phyloP scores from a whole-genome alignment of 1,284 basidiomycete species.

The Sporisorium sorghi region DNA sequence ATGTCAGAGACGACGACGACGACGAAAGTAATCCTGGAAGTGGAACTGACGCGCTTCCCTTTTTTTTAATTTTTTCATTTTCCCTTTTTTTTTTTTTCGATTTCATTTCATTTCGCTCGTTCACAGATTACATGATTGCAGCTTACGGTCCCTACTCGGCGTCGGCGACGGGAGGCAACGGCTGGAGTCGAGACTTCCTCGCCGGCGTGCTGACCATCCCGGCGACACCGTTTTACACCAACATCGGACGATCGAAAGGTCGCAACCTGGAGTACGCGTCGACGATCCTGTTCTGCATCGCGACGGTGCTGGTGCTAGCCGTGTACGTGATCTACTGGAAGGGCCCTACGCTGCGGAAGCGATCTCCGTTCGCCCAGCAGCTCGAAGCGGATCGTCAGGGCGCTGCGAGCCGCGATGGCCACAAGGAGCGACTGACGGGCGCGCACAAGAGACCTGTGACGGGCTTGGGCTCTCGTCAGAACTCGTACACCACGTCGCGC shows the following conservation, averaged over 20 bases:
- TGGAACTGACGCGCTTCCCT: neutral
- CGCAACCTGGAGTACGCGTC: slow-evolving; percentile 68
- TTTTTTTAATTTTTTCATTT: neutral
- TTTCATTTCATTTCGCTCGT: neutral
- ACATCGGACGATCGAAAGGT: slow-evolving; percentile 65
- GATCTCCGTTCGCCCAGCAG: slow-evolving; percentile 44
- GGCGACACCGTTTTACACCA: slow-evolving; percentile 70
- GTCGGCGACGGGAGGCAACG: slow-evolving; percentile 70
- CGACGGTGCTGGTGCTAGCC: slow-evolving; percentile 68
- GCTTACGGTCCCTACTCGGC: slow-evolving; percentile 71
- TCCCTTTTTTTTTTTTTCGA: neutral
- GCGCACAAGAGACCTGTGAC: slow-evolving; percentile 31
- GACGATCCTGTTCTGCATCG: slow-evolving; percentile 71
- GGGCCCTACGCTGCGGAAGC: slow-evolving; percentile 58
- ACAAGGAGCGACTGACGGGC: slow-evolving; percentile 24
- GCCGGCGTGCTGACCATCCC: slow-evolving; percentile 71
- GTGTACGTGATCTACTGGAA: slow-evolving; percentile 71
- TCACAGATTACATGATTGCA: slow-evolving; percentile 69
- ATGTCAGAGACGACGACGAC: neutral
- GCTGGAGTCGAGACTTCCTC: slow-evolving; percentile 67
- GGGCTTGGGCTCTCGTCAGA: slow-evolving; percentile 36
- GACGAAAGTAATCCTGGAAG: neutral
- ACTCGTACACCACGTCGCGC: slow-evolving; percentile 43
- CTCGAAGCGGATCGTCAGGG: slow-evolving; percentile 26
- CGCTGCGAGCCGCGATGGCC: slow-evolving; percentile 13